phyloP scores from a whole-genome alignment of 1,139 yeast species.

The Pichia sp. region DNA sequence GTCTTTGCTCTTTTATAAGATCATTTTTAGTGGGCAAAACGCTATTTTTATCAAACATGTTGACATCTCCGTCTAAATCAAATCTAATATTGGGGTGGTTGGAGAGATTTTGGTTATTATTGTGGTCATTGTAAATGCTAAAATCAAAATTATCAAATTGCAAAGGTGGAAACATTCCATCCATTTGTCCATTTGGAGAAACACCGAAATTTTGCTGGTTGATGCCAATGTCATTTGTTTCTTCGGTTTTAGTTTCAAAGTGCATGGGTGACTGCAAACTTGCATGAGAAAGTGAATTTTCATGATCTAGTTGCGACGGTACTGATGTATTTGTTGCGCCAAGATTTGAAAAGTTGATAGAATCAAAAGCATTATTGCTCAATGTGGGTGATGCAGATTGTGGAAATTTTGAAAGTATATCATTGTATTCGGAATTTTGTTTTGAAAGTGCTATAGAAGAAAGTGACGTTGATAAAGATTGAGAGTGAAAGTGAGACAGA shows the following conservation, averaged over 20 bases:
- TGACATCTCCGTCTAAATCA: conserved; percentile 25
- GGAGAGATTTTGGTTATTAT: conserved; percentile 6
- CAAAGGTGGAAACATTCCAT: neutral
- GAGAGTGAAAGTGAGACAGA: neutral
- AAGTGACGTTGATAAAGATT: neutral
- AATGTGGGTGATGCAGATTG: conserved; percentile 15
- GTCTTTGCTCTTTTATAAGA: no score
- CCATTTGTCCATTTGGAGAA: conserved; percentile 9
- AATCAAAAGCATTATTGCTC: conserved; percentile 8
- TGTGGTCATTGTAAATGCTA: no score
- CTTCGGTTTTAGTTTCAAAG: neutral
- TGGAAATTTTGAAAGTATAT: conserved; percentile 12
- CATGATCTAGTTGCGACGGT: conserved; percentile 12
- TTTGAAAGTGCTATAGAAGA: neutral
- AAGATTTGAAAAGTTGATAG: conserved; percentile 18
- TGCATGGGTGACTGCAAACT: conserved; percentile 8
- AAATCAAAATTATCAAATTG: conserved; percentile 1
- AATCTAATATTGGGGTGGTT: conserved; percentile 12
- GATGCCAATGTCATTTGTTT: neutral
- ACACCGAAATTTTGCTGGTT: conserved; percentile 1
- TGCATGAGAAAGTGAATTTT: conserved; percentile 7
- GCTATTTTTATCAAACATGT: conserved; percentile 19
- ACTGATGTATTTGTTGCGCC: conserved; percentile 16
- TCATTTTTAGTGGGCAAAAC: neutral
- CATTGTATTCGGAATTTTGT: conserved; percentile 3